phyloP scores from a whole-genome alignment of 1,139 yeast genomes.

The Arxiozyma slooffiae region DNA sequence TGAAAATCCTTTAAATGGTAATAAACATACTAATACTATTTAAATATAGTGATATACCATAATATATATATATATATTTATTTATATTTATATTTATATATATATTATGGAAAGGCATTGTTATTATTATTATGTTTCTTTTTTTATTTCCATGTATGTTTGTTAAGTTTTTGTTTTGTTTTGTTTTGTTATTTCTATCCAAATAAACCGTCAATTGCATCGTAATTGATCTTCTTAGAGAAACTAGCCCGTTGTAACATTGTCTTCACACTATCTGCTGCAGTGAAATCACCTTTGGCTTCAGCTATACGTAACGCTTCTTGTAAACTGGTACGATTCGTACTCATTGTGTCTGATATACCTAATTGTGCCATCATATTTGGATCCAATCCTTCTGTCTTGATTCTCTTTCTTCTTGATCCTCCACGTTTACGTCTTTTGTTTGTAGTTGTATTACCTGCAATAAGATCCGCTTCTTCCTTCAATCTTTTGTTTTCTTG shows the following conservation, averaged over 20 bases:
- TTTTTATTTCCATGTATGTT: no score
- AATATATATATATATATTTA: no score
- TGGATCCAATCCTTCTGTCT: constrained; percentile 2
- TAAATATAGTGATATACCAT: no score
- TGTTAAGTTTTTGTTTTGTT: no score
- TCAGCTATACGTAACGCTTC: constrained; percentile 31
- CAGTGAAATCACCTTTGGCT: constrained; percentile 51
- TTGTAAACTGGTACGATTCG: constrained; percentile 28
- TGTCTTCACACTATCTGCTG: constrained; percentile 58
- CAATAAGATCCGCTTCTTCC: constrained; percentile 73
- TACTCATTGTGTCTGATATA: constrained; percentile 4
- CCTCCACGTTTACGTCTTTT: constrained; percentile 34
- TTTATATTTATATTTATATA: no score
- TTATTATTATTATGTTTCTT: no score
- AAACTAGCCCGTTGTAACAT: constrained; percentile 62
- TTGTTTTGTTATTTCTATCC: background rate
- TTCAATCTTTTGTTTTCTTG: constrained; percentile 80
- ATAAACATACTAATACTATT: background rate
- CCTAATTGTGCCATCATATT: background rate
- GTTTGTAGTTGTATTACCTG: constrained; percentile 58
- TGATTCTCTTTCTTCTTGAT: constrained; percentile 27
- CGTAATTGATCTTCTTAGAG: constrained; percentile 82
- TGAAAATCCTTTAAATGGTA: background rate
- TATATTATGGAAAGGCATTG: no score
- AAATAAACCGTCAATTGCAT: constrained; percentile 56